Base-by-base conservation (phyloP, 768 basidiomycete genomes). In the Termitomyces sp. region DNA sequence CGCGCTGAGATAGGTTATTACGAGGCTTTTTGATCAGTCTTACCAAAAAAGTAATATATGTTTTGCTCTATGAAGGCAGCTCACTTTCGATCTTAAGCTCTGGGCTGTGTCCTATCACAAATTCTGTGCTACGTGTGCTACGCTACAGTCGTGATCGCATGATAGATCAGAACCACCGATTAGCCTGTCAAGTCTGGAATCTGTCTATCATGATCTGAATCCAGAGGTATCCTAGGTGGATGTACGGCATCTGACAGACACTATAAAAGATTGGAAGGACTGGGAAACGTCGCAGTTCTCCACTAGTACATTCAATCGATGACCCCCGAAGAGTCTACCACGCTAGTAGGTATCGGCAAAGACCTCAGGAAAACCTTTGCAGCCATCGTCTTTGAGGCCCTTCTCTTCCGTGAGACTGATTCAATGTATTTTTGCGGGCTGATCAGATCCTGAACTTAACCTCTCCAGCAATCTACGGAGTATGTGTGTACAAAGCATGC, bases 401-500 rank as follows among this genome's bases (percentile, higher is more conserved):
- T 59, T 21, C 31, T 59, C 12, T 53, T 54, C 23, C n/a, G 58
- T 59, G 29, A 59, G 58, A 29, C 27, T 31, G 5, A 19, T 21
- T 17, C 17, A 8, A 27, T 27, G 37, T 16, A 16, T 27, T 40
- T 31, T 14, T n/a, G n/a, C n/a, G 8, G 19, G 11, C 27, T 52
- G 2, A 25, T 10, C 21, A 10, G 16, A 52, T 27, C 43, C 5
- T 10, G 4, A 47, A 23, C 19, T 25, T 38, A n/a, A 3, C n/a
- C n/a, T 25, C 27, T 41, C 34, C 45, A 59, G 58, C 58, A 3
- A 32, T 59, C 6, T 59, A 59, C 38, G 45, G 52, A 17, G 40
- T 54, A n/a, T 59, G 46, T 23, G 53, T 44, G 19, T 38, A 43
- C 34, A 59, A 59, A 55, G 58, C 58, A 32, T 54, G 53, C 27